Conservation (phyloP, 2,329 filamentous ascomycete genomes). For the Amauroascus verrucosus region DNA sequence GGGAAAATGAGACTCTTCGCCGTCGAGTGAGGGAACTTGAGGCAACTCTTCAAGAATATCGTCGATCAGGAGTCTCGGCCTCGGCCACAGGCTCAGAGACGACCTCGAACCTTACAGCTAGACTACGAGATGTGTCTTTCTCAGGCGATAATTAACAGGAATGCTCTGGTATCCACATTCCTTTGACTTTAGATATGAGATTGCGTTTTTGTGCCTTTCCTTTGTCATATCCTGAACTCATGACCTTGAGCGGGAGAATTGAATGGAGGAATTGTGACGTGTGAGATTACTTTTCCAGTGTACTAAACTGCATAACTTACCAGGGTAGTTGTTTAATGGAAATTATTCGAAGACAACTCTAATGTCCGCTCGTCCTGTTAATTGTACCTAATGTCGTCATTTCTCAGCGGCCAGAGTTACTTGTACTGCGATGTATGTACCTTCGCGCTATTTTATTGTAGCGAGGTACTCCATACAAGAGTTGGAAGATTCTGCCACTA, state of each 20-base stretch:
- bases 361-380: no score
- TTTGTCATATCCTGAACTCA: no score
- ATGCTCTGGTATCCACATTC: no score
- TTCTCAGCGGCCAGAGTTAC: background rate
- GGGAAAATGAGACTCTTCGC: slow-evolving; percentile 39
- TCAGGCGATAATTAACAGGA: slow-evolving; percentile 4
- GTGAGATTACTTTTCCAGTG: no score
- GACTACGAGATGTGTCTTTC: slow-evolving; percentile 16
- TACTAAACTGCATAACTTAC: background rate
- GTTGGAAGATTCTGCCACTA: no score
- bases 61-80: slow-evolving; percentile 17
- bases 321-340: background rate
- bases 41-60: slow-evolving; percentile 26
- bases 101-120: slow-evolving; percentile 14
- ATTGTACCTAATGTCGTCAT: background rate
- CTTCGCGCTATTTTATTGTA: background rate
- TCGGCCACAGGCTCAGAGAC: background rate
- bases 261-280: no score
- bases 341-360: background rate
- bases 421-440: background rate
- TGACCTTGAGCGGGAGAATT: no score
- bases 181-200: no score
- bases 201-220: background rate
- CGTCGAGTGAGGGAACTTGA: slow-evolving; percentile 38
- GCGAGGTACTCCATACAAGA: background rate